Percentiles rank a stretch among this genome's conserved stretches.
phyloP scores from a whole-genome alignment of 2,329 filamentous ascomycete genomes.

The Chaetomium sp. region DNA sequence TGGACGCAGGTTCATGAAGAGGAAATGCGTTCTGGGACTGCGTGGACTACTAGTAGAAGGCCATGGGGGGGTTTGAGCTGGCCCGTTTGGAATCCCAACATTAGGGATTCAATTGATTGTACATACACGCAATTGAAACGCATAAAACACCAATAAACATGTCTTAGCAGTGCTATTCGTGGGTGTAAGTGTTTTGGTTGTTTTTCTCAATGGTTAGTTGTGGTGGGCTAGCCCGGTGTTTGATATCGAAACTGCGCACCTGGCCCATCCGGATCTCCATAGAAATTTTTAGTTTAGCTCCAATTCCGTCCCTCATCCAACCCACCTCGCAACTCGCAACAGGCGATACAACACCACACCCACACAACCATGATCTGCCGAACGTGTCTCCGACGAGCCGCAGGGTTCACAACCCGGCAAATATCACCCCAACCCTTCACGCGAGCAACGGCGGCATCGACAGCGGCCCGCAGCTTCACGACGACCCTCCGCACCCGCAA shows the following conservation, averaged over 20 bases:
- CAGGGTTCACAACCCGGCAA: constrained; percentile 37
- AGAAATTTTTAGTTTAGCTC: constrained; percentile 36
- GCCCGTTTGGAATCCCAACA: not conserved
- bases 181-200: not conserved
- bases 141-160: constrained; percentile 8
- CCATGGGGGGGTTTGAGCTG: not conserved
- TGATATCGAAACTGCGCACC: constrained; percentile 29
- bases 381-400: constrained; percentile 54
- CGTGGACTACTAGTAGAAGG: not conserved
- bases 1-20: constrained; percentile 1
- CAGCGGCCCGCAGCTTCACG: constrained; percentile 42
- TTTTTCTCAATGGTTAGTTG: not conserved
- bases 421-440: constrained; percentile 36
- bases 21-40: not conserved
- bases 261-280: constrained; percentile 30
- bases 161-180: not conserved
- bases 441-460: constrained; percentile 1
- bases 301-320: constrained; percentile 22
- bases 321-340: constrained; percentile 7
- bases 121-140: constrained; percentile 29
- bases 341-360: constrained; percentile 24
- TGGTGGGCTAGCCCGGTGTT: not conserved
- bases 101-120: constrained; percentile 25
- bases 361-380: constrained; percentile 47
- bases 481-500: constrained; percentile 41